Evolutionary conservation across 2,329 filamentous ascomycete species (phyloP).

Genomic region (Fusarium newnesense): DNA sequence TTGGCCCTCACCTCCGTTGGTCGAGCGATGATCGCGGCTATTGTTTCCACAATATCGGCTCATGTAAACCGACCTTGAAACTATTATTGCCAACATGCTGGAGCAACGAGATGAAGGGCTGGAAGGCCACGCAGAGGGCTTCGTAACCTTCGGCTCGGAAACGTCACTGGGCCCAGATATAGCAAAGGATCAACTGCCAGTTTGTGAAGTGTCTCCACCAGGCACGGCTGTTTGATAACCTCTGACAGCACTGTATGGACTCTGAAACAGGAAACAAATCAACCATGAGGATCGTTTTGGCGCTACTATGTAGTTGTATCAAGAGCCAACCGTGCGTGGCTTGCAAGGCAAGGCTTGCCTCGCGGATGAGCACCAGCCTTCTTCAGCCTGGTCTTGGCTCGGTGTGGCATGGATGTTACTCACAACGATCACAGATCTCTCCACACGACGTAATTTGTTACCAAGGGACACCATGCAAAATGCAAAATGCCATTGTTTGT

Average conservation of each 20-base stretch:
- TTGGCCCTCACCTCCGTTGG: conserved; percentile 27
- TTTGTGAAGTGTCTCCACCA: conserved; percentile 30
- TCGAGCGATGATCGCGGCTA: conserved; percentile 25
- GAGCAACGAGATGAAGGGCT: conserved; percentile 23
- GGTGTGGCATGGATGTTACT: conserved; percentile 2
- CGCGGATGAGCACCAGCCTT: conserved; percentile 8
- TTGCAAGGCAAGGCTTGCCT: conserved; percentile 36
- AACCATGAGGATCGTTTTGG: conserved; percentile 32
- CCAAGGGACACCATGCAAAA: conserved; percentile 10
- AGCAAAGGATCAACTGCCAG: conserved; percentile 30
- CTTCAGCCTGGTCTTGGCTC: conserved; percentile 8
- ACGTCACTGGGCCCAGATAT: conserved; percentile 38
- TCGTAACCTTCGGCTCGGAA: conserved; percentile 37
- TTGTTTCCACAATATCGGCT: conserved; percentile 32
- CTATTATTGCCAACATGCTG: conserved; percentile 13
- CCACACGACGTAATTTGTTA: background rate
- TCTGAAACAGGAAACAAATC: conserved; percentile 44
- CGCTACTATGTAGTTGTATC: conserved; percentile 14
- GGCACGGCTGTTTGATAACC: conserved; percentile 18
- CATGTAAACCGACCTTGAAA: conserved; percentile 32
- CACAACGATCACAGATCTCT: background rate
- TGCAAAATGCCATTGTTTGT: background rate
- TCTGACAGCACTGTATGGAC: conserved; percentile 20
- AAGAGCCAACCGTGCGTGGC: conserved; percentile 12
- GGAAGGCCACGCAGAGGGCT: conserved; percentile 26